Base-by-base conservation (phyloP, 2,329 filamentous ascomycete species). In the Colletotrichum orbiculare region DNA sequence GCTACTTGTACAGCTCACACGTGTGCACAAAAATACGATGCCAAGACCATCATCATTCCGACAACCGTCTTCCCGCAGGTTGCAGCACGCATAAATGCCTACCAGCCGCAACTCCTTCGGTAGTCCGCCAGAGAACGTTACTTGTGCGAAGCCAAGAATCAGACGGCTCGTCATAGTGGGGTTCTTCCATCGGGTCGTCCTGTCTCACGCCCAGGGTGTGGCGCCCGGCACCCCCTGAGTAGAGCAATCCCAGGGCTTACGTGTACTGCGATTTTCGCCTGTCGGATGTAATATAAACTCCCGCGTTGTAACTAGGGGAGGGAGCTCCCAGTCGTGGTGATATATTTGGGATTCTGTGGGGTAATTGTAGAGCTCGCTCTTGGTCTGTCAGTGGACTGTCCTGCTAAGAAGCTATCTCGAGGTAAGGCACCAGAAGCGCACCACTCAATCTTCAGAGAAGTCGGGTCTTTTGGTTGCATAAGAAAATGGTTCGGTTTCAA, bases 111-210 rank as follows among this genome's bases (percentile, higher is more conserved):
- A 61, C 50, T 61, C 50, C 39, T 13, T 35, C 45, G 57, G 57
- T 45, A 15, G 43, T 25, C 25, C 25, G 25, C 60, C 57, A 41
- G 47, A 54, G 25, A 25, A 25, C 61, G 53, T 35, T 60, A 25
- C 25, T 25, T 25, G 53, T 54, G 45, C 43, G 34, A 60, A 39
- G 43, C 52, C 57, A 56, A 55, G 46, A 56, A 45, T 42, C 52
- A 41, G 52, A 65, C 25, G 47, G 34, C 61, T 52, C 58, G 62
- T 62, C 58, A 53, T 61, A 56, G 58, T 56, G 58, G 58, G 42
- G 25, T 5, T 58, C 46, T 13, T 11, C 35, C 9, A 34, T 48
- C 17, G 42, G 35, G 53, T 39, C 52, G 41, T 37, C 45, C 46
- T 10, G 37, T 52, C 48, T 60, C 42, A 45, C 45, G 42, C 25